A percentile compares a stretch with the other conserved stretches of the same genome.
Evolutionary conservation across 306 rosid species (phyloP).

Genomic region (Cucurbita argyrosperma): DNA sequence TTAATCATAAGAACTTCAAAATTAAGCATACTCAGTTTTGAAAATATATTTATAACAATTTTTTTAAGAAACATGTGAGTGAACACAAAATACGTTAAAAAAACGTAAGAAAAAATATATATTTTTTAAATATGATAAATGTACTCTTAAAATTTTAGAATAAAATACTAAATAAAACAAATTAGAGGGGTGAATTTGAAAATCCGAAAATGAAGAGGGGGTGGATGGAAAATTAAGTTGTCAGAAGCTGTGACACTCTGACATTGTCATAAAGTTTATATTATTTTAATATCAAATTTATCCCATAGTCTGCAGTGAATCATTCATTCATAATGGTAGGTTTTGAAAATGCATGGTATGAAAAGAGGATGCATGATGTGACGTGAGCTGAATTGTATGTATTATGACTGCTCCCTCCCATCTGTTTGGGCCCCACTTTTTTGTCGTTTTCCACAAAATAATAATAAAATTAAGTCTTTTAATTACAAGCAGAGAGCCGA

Average conservation of each 20-base stretch:
- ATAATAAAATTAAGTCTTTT: no score
- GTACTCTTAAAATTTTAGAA: no score
- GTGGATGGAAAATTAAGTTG: neutral
- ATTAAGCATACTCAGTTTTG: no score
- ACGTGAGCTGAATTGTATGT: constrained; percentile 2
- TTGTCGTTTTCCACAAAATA: no score
- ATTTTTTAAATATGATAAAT: no score
- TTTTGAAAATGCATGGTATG: constrained; percentile 2
- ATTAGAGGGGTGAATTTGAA: neutral
- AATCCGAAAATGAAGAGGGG: neutral
- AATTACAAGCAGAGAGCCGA: no score
- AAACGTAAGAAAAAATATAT: no score
- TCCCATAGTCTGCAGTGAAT: constrained; percentile 5
- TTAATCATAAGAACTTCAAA: no score
- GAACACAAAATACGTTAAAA: no score
- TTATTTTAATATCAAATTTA: neutral
- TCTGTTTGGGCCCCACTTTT: neutral
- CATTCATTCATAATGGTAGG: constrained; percentile 9
- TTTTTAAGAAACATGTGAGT: no score
- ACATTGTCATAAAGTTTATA: neutral
- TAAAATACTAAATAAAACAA: no score
- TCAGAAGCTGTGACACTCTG: neutral
- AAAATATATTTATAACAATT: no score
- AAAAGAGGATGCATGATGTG: constrained; percentile 2
- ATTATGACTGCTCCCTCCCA: neutral